Conservation (phyloP, 176 grass and related monocot genomes). For the Rhynchospora tenuis region DNA sequence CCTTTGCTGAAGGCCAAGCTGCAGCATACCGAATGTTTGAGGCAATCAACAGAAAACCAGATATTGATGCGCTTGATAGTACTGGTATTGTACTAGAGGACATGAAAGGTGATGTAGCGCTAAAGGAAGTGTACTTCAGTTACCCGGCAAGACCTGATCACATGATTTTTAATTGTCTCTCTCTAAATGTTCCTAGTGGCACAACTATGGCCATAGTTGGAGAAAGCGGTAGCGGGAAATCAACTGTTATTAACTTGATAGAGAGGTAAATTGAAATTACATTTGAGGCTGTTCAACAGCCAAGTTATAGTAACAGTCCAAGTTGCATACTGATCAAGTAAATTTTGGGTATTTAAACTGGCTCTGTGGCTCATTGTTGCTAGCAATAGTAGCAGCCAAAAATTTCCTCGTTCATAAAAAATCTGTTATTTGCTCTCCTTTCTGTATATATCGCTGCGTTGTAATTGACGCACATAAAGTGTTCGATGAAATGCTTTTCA, state of each 20-base stretch:
- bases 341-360: too few relatives aligned
- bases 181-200: constrained; percentile 47
- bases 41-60: constrained; percentile 64
- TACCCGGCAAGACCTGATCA: constrained; percentile 60
- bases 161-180: constrained; percentile 64
- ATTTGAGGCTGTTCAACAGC: background rate
- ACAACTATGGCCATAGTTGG: constrained; percentile 82
- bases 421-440: too few relatives aligned
- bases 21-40: constrained; percentile 82
- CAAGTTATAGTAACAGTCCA: too few relatives aligned
- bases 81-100: constrained; percentile 58
- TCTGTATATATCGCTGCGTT: too few relatives aligned
- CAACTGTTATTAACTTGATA: constrained; percentile 69
- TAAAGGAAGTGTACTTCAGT: constrained; percentile 75
- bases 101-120: constrained; percentile 61
- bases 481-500: background rate
- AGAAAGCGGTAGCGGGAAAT: constrained; percentile 82
- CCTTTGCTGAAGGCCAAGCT: constrained; percentile 78
- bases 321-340: too few relatives aligned
- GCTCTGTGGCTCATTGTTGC: too few relatives aligned
- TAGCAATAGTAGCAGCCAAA: too few relatives aligned
- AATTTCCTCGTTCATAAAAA: too few relatives aligned
- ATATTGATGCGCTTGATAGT: constrained; percentile 47
- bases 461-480: background rate
- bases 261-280: constrained; percentile 24